Conservation (phyloP, 2,329 filamentous ascomycete species). For the Hypoxylon sp. region DNA sequence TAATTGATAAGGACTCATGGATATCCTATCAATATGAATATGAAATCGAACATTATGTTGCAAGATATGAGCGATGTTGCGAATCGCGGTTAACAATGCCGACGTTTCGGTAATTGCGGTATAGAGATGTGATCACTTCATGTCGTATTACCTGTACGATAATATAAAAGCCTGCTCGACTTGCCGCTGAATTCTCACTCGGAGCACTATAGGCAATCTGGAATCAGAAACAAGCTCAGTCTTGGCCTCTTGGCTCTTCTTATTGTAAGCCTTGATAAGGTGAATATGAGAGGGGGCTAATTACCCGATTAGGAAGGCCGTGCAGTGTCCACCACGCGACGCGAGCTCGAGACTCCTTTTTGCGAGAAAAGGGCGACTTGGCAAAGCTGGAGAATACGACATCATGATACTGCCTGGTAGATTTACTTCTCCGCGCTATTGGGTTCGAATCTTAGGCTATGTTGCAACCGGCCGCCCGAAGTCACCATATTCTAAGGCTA, state of each 20-base stretch:
- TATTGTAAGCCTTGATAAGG: conserved; percentile 42
- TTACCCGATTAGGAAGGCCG: conserved; percentile 51
- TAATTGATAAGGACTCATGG: conserved; percentile 25
- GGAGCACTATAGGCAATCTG: conserved; percentile 39
- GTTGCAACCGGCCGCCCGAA: conserved; percentile 44
- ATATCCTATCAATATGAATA: conserved; percentile 7
- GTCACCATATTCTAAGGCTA: conserved; percentile 30
- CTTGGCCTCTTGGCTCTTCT: conserved; percentile 42
- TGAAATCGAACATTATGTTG: conserved; percentile 22
- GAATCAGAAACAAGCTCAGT: conserved; percentile 44
- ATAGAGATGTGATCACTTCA: conserved; percentile 33
- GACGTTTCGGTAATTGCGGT: conserved; percentile 38
- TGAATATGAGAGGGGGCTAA: conserved; percentile 32
- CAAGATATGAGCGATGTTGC: conserved; percentile 20
- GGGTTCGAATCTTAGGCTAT: conserved; percentile 43
- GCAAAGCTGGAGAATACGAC: conserved; percentile 45
- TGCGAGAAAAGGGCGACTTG: conserved; percentile 40
- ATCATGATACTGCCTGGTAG: conserved; percentile 45
- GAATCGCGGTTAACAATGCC: conserved; percentile 35
- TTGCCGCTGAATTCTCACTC: conserved; percentile 35
- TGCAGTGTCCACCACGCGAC: conserved; percentile 47
- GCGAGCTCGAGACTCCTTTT: conserved; percentile 37
- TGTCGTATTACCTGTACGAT: conserved; percentile 40
- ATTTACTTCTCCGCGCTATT: conserved; percentile 43
- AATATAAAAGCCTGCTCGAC: conserved; percentile 41